Base-by-base conservation (phyloP, 306 rosid species). In the Glycine latifolia region DNA sequence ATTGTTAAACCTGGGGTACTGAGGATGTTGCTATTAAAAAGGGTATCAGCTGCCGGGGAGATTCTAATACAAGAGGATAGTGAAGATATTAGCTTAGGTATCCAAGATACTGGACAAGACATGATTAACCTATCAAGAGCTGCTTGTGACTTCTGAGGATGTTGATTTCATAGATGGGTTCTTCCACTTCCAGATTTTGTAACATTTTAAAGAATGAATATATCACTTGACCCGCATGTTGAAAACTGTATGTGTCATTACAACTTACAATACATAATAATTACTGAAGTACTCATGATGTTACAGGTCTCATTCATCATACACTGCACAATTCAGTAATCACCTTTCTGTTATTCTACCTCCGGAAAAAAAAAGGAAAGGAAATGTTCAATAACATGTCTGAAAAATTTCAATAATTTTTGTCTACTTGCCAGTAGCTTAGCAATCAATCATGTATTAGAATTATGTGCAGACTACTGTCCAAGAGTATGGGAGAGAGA, bases 251-350 rank as follows among this genome's bases (percentile, higher is more conserved):
- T 35, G 39, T 35, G 39, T 35, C 4, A 4, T 35, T 35, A 35
- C 39, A 35, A 35, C 39, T 35, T 35, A 35, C 39, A 35, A 35
- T 35, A 35, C 3, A 35, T 35, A 4, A 35, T 35, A 35, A 35
- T 35, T 35, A 35, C 39, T 35, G 6, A 55, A 49, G 20, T 26
- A 35, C 48, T 13, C 59, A 53, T 73, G 50, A 35, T 35, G 39
- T 13, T n/a, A 54, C 10, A 15, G 13, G 13, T 15, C 39, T 58
- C 63, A 16, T 16, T 39, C 50, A 41, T 6, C 16, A 48, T 26
- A 44, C 11, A 47, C 43, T 47, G 43, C 43, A 70, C 9, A 70
- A 48, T 70, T 47, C 59, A 70, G 56, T 69, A 69, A 47, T 47
- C 52, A 49, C 10, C 31, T 26, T 46, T 20, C 6, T 14, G 55